A percentile compares a stretch with the other conserved stretches of the same genome.
Evolutionary conservation across 2,329 filamentous ascomycete species (phyloP).

Genomic region (Didymella arachidicola): DNA sequence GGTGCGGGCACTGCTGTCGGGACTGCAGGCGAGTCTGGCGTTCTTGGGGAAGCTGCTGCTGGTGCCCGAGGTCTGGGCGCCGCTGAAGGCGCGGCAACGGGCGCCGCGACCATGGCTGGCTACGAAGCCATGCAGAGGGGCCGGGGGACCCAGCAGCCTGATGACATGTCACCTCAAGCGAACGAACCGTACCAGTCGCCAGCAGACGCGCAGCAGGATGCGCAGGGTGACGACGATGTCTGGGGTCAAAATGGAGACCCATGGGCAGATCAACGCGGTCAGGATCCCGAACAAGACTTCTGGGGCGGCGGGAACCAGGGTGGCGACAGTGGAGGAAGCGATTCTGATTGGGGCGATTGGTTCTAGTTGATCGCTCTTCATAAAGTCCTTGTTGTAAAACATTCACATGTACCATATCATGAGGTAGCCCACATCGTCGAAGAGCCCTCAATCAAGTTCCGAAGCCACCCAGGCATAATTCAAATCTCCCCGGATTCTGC

Average conservation of each 20-base stretch:
- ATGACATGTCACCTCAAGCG: conserved; percentile 41
- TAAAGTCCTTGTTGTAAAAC: background rate
- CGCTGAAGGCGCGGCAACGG: conserved; percentile 56
- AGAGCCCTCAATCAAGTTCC: background rate
- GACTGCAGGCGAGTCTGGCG: conserved; percentile 54
- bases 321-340: conserved; percentile 46
- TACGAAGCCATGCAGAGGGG: conserved; percentile 69
- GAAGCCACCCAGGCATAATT: background rate
- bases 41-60: conserved; percentile 58
- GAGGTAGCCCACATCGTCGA: background rate
- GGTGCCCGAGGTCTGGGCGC: conserved; percentile 51
- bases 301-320: conserved; percentile 38
- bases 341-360: conserved; percentile 38
- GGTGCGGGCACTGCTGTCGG: conserved; percentile 42
- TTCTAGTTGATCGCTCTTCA: conserved; percentile 18
- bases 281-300: conserved; percentile 35
- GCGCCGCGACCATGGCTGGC: conserved; percentile 67
- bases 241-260: conserved; percentile 42
- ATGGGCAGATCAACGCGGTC: conserved; percentile 26
- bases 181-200: conserved; percentile 33
- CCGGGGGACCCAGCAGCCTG: conserved; percentile 39
- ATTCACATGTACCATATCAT: conserved; percentile 9
- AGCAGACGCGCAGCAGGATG: conserved; percentile 32
- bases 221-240: conserved; percentile 33
- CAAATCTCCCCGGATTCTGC: conserved; percentile 4